Percentiles rank a stretch among this genome's conserved stretches.
Conservation (phyloP, 2,329 filamentous ascomycete species). For the Penicillium psychrosexuale region DNA sequence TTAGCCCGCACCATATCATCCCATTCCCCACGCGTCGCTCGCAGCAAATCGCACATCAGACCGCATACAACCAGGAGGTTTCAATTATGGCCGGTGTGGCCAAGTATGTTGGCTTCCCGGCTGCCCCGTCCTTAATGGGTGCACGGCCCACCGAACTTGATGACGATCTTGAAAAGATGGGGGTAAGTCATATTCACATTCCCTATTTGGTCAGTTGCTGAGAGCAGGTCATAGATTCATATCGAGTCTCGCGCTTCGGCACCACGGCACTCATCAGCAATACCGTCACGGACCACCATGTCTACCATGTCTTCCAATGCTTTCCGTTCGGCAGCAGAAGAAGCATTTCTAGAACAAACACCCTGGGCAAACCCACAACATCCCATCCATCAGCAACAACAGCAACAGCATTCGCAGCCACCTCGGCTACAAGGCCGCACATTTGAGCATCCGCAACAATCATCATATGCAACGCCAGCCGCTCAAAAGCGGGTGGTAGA, state of each 20-base stretch:
- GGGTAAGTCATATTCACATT: slow-evolving; percentile 57
- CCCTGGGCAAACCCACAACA: slow-evolving; percentile 91
- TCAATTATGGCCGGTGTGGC: slow-evolving; percentile 85
- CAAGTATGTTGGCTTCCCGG: slow-evolving; percentile 94
- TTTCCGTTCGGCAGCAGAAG: slow-evolving; percentile 60
- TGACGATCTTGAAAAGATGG: slow-evolving; percentile 84
- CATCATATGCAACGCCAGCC: slow-evolving; percentile 42
- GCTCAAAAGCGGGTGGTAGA: slow-evolving; percentile 46
- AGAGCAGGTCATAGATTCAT: slow-evolving; percentile 25
- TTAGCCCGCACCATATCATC: slow-evolving; percentile 76
- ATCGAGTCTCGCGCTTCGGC: slow-evolving; percentile 27
- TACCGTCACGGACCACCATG: slow-evolving; percentile 29
- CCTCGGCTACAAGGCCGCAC: slow-evolving; percentile 32
- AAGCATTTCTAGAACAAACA: slow-evolving; percentile 84
- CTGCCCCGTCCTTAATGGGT: slow-evolving; percentile 77
- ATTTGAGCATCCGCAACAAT: slow-evolving; percentile 35
- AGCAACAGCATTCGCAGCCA: slow-evolving; percentile 47
- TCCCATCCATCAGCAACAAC: slow-evolving; percentile 59
- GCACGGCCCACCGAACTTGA: slow-evolving; percentile 72
- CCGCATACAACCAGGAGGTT: slow-evolving; percentile 92
- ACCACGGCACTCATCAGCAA: slow-evolving; percentile 26
- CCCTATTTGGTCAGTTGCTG: not conserved
- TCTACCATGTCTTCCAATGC: slow-evolving; percentile 35
- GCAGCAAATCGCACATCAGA: slow-evolving; percentile 77
- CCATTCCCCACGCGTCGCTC: slow-evolving; percentile 73